Evolutionary conservation across 169 alveolate species (phyloP), one percentile per base, ranked within the genome.

Genomic region (Theileria orientalis): DNA sequence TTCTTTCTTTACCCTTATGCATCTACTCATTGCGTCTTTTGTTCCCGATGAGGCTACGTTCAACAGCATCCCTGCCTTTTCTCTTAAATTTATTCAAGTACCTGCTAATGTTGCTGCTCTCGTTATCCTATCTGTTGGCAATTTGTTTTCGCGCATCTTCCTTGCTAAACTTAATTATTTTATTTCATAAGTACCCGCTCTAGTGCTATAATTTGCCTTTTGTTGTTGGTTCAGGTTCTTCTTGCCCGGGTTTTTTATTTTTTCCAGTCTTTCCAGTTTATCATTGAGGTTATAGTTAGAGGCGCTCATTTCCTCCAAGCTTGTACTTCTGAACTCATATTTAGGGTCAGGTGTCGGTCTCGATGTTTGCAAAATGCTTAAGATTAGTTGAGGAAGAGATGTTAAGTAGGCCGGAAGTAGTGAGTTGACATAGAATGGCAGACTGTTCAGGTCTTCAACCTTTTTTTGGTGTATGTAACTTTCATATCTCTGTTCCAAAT

Each of bases 51-150:
- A 70, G 0, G 83, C 87, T 14, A 74, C 67, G 46, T 79, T 72
- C 0, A 79, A 7, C 57, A 79, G 19, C 41, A 79, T 40, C 21
- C 87, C 87, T 79, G 52, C 0, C 2, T 0, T 0, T 23, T 0
- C 0, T 66, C n/a, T 59, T 6, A 8, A 54, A 8, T 25, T 19
- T 19, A 33, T 54, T 54, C n/a, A 23, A 25, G 37, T 54, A 79
- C 87, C 87, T 19, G 87, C 87, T 8, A 79, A 29, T 16, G 83
- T 42, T 9, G 87, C 87, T 1, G 83, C 83, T 23, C 87, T 40
- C 5, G 83, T 47, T 33, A 66, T 47, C 25, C 87, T 42, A 44
- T 71, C 76, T 3, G 87, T 27, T 27, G 87, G 87, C 27, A 79
- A 40, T 0, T 44, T 19, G 32, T 40, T 79, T 71, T 79, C 80